Evolutionary conservation across 2,329 filamentous ascomycete species (phyloP).

Genomic region (Calonectria ilicicola): DNA sequence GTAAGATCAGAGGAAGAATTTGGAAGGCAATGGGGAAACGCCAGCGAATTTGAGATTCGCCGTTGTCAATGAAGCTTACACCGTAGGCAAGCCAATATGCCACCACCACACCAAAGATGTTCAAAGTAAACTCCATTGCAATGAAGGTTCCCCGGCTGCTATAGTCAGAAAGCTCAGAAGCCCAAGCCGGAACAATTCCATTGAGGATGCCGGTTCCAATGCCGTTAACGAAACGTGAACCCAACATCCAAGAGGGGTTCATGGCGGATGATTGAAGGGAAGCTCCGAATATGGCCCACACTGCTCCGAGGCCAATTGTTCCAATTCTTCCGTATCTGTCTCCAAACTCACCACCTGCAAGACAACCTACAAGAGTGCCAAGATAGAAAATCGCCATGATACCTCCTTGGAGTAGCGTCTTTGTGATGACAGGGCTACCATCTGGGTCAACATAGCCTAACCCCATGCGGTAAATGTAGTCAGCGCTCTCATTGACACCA

Average conservation of each 20-base stretch:
- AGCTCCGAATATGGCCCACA: conserved; percentile 48
- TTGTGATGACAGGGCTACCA: conserved; percentile 32
- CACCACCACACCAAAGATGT: conserved; percentile 49
- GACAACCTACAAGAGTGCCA: conserved; percentile 37
- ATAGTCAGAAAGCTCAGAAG: conserved; percentile 76
- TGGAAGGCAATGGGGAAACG: conserved; percentile 79
- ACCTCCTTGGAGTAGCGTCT: conserved; percentile 36
- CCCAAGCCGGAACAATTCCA: conserved; percentile 78
- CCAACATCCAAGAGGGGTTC: conserved; percentile 40
- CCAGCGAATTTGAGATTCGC: conserved; percentile 71
- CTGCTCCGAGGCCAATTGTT: conserved; percentile 28
- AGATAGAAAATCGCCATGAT: conserved; percentile 41
- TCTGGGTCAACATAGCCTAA: conserved; percentile 36
- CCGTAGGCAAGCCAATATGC: conserved; percentile 72
- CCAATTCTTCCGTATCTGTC: conserved; percentile 59
- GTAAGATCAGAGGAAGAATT: conserved; percentile 70
- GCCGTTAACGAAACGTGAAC: conserved; percentile 42
- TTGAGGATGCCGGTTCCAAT: conserved; percentile 77
- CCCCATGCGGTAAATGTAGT: conserved; percentile 38
- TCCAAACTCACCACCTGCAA: conserved; percentile 27
- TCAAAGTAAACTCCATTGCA: conserved; percentile 68
- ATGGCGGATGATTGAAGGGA: conserved; percentile 59
- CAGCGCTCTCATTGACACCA: conserved; percentile 31
- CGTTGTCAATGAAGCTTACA: conserved; percentile 70
- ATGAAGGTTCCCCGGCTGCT: conserved; percentile 76